phyloP scores from a whole-genome alignment of 495 filamentous ascomycete genomes.

The Penicillium paradoxum region DNA sequence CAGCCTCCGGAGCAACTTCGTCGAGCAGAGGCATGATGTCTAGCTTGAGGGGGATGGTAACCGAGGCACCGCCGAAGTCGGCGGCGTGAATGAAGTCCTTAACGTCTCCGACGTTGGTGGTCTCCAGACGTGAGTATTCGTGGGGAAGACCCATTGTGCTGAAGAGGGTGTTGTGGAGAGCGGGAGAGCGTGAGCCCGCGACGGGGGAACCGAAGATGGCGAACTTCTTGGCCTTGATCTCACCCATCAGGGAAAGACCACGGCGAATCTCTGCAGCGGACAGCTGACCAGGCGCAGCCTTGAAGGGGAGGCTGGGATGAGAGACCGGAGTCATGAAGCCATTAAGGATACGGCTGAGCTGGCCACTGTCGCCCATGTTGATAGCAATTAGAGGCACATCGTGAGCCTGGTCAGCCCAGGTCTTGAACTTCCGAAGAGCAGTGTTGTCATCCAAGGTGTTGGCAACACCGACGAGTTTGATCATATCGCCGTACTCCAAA shows the following conservation, averaged over 20 bases:
- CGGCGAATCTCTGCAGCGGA: slow-evolving; percentile 83
- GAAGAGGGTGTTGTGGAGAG: slow-evolving; percentile 87
- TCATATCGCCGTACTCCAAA: slow-evolving; percentile 79
- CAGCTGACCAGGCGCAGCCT: slow-evolving; percentile 91
- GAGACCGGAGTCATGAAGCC: slow-evolving; percentile 93
- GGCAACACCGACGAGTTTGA: slow-evolving; percentile 90
- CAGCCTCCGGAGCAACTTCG: slow-evolving; percentile 69
- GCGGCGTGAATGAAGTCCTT: slow-evolving; percentile 61
- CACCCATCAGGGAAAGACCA: slow-evolving; percentile 72
- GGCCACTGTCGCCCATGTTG: slow-evolving; percentile 89
- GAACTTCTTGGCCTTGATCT: slow-evolving; percentile 71
- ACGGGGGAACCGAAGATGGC: slow-evolving; percentile 87
- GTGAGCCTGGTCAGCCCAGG: slow-evolving; percentile 64
- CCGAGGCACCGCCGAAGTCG: slow-evolving; percentile 86
- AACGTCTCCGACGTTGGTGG: slow-evolving; percentile 59
- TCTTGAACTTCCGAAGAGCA: slow-evolving; percentile 75
- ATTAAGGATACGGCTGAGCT: slow-evolving; percentile 86
- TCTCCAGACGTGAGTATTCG: slow-evolving; percentile 76
- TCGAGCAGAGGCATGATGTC: slow-evolving; percentile 82
- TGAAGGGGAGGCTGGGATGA: slow-evolving; percentile 81
- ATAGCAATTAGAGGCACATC: slow-evolving; percentile 82
- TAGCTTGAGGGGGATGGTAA: slow-evolving; percentile 93
- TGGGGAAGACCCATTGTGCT: slow-evolving; percentile 76
- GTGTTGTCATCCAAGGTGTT: slow-evolving; percentile 78
- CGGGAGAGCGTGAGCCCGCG: slow-evolving; percentile 71